These are phyloP conservation scores for Hibiscus trionum DNA, from an alignment of 345 rosid species.

Conservation along the genomic window DNA sequence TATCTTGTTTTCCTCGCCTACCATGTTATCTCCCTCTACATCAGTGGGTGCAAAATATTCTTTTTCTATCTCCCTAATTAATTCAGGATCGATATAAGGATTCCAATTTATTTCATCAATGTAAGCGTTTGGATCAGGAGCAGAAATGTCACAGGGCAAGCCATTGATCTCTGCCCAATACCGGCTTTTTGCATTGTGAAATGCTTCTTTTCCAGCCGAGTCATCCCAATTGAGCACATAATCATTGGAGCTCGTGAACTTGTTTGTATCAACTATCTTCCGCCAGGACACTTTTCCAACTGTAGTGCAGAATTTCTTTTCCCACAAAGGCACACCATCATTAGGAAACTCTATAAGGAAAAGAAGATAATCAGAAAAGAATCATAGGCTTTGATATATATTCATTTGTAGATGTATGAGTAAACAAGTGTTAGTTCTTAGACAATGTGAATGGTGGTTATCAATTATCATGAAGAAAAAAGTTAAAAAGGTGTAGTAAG, in stretches of 20 bases:
- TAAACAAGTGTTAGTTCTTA: background rate
- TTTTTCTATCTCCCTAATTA: slow-evolving; percentile 31
- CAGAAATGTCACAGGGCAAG: slow-evolving; percentile 24
- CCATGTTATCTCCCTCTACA: slow-evolving; percentile 20
- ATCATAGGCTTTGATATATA: background rate
- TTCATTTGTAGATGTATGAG: background rate
- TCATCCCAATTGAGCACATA: slow-evolving; percentile 42
- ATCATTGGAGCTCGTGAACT: slow-evolving; percentile 16
- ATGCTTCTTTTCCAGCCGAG: slow-evolving; percentile 42
- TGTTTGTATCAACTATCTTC: slow-evolving; percentile 34
- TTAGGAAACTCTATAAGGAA: slow-evolving; percentile 10
- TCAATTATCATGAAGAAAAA: background rate
- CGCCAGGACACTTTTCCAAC: slow-evolving; percentile 39
- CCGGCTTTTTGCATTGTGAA: slow-evolving; percentile 36
- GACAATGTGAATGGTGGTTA: background rate
- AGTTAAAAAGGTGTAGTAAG: background rate
- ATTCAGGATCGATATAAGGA: slow-evolving; percentile 24
- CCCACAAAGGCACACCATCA: slow-evolving; percentile 43
- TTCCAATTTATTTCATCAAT: slow-evolving; percentile 43
- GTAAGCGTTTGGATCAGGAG: slow-evolving; percentile 34
- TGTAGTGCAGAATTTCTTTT: slow-evolving; percentile 39
- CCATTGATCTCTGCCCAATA: slow-evolving; percentile 38
- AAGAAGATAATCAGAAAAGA: background rate
- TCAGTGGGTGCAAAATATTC: slow-evolving; percentile 20
- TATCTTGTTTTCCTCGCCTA: slow-evolving; percentile 18